Evolutionary conservation across 2,329 filamentous ascomycete species (phyloP).

Genomic region (Fusarium virguliforme): DNA sequence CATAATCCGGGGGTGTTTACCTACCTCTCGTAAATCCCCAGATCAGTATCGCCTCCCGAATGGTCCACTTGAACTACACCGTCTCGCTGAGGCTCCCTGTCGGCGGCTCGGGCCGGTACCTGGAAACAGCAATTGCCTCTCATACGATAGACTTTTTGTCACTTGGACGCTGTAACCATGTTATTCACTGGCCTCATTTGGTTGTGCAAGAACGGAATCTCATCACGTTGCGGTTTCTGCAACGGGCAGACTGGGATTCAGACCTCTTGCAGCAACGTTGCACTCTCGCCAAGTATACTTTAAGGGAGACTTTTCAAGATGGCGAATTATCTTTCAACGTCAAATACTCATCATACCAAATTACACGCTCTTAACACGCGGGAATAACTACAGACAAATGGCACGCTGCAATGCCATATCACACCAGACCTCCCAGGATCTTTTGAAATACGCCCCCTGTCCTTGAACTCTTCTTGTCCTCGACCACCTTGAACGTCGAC

Average conservation of each 20-base stretch:
- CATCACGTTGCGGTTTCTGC: neutral
- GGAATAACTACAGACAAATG: neutral
- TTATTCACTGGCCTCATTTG: neutral
- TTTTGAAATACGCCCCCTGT: constrained; percentile 25
- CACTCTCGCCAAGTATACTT: neutral
- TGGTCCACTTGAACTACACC: neutral
- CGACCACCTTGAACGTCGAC: constrained; percentile 23
- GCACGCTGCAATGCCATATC: neutral
- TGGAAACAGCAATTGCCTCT: neutral
- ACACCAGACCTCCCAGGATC: constrained; percentile 16
- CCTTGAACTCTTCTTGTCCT: constrained; percentile 9
- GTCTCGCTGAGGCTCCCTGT: no score
- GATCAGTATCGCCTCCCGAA: neutral
- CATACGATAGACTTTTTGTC: neutral
- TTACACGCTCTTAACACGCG: neutral
- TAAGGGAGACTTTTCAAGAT: neutral
- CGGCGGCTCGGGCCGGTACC: neutral
- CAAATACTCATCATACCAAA: neutral
- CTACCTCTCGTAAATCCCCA: neutral
- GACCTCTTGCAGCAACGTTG: neutral
- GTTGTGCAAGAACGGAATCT: neutral
- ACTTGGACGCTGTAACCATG: neutral
- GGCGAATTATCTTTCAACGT: neutral
- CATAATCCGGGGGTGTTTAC: neutral
- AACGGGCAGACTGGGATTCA: neutral